Conservation (phyloP, 805 yeast species). For the Ogataea polymorpha region DNA sequence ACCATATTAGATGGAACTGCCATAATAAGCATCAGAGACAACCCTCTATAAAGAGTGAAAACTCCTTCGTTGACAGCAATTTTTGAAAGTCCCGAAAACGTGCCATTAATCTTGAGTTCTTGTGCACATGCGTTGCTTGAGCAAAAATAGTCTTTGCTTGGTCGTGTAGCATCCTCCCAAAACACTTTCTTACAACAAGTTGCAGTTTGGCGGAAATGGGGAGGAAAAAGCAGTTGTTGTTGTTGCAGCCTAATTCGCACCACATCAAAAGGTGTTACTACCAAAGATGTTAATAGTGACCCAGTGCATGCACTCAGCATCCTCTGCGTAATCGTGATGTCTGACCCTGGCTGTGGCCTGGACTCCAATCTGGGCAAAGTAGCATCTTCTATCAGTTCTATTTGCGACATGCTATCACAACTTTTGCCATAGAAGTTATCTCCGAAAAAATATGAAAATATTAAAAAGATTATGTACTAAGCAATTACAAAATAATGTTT, state of each 20-base stretch:
- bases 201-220: constrained; percentile 24
- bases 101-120: constrained; percentile 52
- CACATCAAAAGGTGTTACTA: constrained; percentile 80
- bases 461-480: background rate
- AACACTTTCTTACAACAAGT: constrained; percentile 40
- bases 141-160: constrained; percentile 35
- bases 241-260: constrained; percentile 75
- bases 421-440: background rate
- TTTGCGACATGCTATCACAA: constrained; percentile 3
- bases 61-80: constrained; percentile 75
- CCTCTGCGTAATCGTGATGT: constrained; percentile 52
- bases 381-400: constrained; percentile 7
- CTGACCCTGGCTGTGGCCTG: constrained; percentile 9
- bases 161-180: constrained; percentile 25
- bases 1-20: constrained; percentile 91
- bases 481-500: background rate
- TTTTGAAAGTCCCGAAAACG: constrained; percentile 66
- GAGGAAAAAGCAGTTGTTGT: constrained; percentile 57
- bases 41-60: constrained; percentile 82
- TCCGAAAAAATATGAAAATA: constrained; percentile 7
- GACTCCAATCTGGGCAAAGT: background rate
- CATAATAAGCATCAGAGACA: constrained; percentile 78
- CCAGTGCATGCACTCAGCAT: constrained; percentile 81
- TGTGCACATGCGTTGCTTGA: constrained; percentile 38
- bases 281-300: constrained; percentile 65